Evolutionary conservation across 306 rosid genomes (phyloP).

Genomic region (Acacia melanoxylon): DNA sequence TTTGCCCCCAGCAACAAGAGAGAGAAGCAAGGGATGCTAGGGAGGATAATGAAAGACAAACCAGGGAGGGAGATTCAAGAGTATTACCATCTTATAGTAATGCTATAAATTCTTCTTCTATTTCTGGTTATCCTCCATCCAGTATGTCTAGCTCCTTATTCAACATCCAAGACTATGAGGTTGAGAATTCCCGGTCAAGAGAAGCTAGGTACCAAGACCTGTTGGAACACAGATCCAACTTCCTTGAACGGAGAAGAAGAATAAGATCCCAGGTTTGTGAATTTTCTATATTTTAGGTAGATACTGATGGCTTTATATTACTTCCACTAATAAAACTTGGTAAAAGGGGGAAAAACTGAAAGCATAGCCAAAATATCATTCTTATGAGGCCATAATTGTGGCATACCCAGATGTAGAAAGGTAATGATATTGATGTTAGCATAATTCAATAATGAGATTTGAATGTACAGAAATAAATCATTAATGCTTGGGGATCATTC

Average conservation of each 20-base stretch:
- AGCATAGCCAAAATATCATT: background rate
- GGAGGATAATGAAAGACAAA: slow-evolving; percentile 46
- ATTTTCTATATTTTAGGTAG: slow-evolving; percentile 10
- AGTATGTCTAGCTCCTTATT: slow-evolving; percentile 56
- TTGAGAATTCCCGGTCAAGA: slow-evolving; percentile 67
- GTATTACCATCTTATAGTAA: slow-evolving; percentile 41
- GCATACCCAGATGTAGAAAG: background rate
- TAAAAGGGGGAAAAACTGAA: background rate
- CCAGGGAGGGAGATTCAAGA: slow-evolving; percentile 46
- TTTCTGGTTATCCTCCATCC: slow-evolving; percentile 51
- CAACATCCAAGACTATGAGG: slow-evolving; percentile 69
- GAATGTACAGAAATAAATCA: background rate
- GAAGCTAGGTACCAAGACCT: slow-evolving; percentile 89
- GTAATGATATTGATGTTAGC: background rate
- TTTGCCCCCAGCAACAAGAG: slow-evolving; percentile 77
- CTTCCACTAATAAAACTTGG: background rate
- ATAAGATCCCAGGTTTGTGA: slow-evolving; percentile 92
- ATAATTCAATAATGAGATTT: background rate
- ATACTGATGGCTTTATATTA: slow-evolving; percentile 19
- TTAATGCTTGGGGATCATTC: background rate
- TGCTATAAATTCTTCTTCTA: slow-evolving; percentile 45
- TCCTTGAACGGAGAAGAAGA: slow-evolving; percentile 93
- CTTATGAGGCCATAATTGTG: background rate
- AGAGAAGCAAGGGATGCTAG: slow-evolving; percentile 61
- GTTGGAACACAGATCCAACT: slow-evolving; percentile 86